Evolutionary conservation across 306 rosid genomes (phyloP), one percentile per base, ranked within the genome.

Genomic region (Hylodesmum podocarpum): DNA sequence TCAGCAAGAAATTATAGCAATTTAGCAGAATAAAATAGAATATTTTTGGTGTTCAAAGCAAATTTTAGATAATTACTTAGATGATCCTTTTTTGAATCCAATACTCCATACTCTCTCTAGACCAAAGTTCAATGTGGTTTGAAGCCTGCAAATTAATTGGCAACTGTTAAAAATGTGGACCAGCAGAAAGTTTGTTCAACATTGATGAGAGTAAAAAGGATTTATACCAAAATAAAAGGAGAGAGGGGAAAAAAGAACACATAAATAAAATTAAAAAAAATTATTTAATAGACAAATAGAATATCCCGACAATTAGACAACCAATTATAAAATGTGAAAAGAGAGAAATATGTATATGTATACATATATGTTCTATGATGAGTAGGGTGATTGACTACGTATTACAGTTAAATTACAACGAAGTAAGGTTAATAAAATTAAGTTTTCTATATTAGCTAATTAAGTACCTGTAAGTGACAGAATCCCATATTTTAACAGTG

Each of bases 21-120:
- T 3, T 14, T 33, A 33, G 6, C 4, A 2, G 36, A 33, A 2
- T 2, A 33, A 2, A 2, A 33, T 2, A 3, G 36, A 33, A 6
- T 4, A 40, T 72, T 63, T 21, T 66, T 47, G 24, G 33, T 9
- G 41, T 39, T 50, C 31, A 81, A 31, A 70, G 6, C 3, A 61
- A 69, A 75, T 41, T 25, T 78, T 14, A 28, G 44, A 77, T 62
- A 39, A 82, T 81, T 81, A 88, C 90, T 51, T 25, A 16, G 71
- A 2, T 78, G 88, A 77, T 80, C 91, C 90, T 78, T 87, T 78
- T 53, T 61, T 76, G 77, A 65, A 77, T 78, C 80, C 93, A 57
- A 88, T 66, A 13, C 80, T 72, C 96, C 93, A 91, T n/a, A 88
- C 90, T 76, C 91, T 88, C 77, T 75, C 86, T 10, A 91, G 89